Evolutionary conservation across 2,329 filamentous ascomycete genomes (phyloP).

Genomic region (Cyphellophora attinorum): DNA sequence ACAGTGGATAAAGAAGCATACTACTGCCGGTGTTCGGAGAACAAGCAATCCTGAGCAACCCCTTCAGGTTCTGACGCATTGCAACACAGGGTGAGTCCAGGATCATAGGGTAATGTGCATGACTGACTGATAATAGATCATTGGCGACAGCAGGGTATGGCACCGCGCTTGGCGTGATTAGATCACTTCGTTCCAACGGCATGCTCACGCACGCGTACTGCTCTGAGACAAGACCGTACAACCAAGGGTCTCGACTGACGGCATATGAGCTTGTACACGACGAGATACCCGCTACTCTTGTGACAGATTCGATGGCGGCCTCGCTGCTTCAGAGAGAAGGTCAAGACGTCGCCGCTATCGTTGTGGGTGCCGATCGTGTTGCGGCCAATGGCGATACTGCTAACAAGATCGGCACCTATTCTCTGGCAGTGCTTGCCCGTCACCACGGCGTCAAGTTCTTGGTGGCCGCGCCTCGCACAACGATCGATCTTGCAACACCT

Average conservation of each 20-base stretch:
- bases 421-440: constrained; percentile 78
- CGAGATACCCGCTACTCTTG: constrained; percentile 76
- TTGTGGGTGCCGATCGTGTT: constrained; percentile 91
- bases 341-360: constrained; percentile 69
- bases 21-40: constrained; percentile 37
- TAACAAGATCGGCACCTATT: constrained; percentile 97
- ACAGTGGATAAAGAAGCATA: constrained; percentile 64
- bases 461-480: constrained; percentile 88
- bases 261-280: constrained; percentile 96
- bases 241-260: constrained; percentile 89
- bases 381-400: constrained; percentile 95
- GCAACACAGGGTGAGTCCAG: constrained; percentile 71
- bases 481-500: constrained; percentile 74
- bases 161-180: constrained; percentile 87
- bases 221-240: constrained; percentile 94
- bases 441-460: constrained; percentile 89
- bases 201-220: constrained; percentile 79
- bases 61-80: constrained; percentile 88
- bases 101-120: background rate
- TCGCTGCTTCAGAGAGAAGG: constrained; percentile 57
- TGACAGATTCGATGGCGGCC: constrained; percentile 95
- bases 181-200: constrained; percentile 59
- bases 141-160: constrained; percentile 96
- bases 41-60: constrained; percentile 25
- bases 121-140: constrained; percentile 43